Evolutionary conservation across 2,329 filamentous ascomycete species (phyloP).

Genomic region (Exserohilum turcica): DNA sequence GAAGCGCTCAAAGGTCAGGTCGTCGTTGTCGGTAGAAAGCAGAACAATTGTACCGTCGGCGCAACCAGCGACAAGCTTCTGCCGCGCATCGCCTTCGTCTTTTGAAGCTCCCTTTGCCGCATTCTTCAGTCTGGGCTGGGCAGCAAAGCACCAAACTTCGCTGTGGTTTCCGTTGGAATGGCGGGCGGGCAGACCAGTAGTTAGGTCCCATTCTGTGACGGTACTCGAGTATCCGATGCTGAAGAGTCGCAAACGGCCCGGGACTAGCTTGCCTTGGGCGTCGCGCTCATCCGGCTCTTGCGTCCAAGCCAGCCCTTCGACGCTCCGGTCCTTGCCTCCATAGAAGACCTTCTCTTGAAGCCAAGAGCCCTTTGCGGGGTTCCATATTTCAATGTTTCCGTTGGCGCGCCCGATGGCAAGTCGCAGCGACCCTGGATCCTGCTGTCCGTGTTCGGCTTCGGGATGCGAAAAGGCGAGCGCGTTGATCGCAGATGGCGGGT

Average conservation of each 20-base stretch:
- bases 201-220: conserved; percentile 94
- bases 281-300: conserved; percentile 78
- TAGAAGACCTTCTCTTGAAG: conserved; percentile 85
- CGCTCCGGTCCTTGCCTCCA: conserved; percentile 81
- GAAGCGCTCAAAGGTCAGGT: conserved; percentile 78
- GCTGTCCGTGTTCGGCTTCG: conserved; percentile 45
- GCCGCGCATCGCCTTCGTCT: conserved; percentile 37
- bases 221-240: conserved; percentile 93
- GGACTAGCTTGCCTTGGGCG: conserved; percentile 61
- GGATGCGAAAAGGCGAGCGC: conserved; percentile 88
- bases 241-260: conserved; percentile 83
- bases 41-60: conserved; percentile 88
- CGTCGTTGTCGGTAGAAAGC: conserved; percentile 82
- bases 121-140: conserved; percentile 69
- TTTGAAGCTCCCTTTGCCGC: conserved; percentile 18
- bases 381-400: conserved; percentile 98
- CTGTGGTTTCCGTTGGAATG: conserved; percentile 92
- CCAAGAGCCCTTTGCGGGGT: conserved; percentile 81
- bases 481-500: conserved; percentile 90
- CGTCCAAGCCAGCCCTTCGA: conserved; percentile 91
- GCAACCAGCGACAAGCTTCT: conserved; percentile 82
- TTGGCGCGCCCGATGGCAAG: conserved; percentile 91
- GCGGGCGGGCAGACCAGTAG: conserved; percentile 74
- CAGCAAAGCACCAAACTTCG: conserved; percentile 95
- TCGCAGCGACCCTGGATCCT: conserved; percentile 66